A percentile compares a stretch with the other conserved stretches of the same genome.
phyloP scores from a whole-genome alignment of 169 alveolate species.

The Plasmodium relictum region DNA sequence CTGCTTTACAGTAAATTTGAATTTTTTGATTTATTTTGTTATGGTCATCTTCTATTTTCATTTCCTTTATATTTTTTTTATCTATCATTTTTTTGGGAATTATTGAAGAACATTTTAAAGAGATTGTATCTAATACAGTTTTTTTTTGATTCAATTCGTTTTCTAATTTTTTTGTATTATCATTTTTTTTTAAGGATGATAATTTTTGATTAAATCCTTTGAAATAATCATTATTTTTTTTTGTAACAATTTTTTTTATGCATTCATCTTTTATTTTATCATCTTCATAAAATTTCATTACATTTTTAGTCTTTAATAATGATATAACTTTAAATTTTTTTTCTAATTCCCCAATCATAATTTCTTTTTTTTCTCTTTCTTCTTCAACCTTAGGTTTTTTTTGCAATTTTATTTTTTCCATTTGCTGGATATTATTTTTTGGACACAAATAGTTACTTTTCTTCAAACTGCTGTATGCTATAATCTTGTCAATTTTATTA shows the following conservation, averaged over 20 bases:
- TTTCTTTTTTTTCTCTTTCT: constrained; percentile 14
- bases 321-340: constrained; percentile 7
- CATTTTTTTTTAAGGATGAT: neutral
- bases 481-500: constrained; percentile 5
- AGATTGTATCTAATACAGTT: neutral
- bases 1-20: neutral
- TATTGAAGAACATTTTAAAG: constrained; percentile 4
- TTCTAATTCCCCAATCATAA: constrained; percentile 4
- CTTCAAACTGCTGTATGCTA: constrained; percentile 1
- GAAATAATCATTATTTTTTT: neutral
- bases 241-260: neutral
- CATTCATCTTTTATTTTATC: constrained; percentile 4
- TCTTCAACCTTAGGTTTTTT: constrained; percentile 7
- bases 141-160: neutral
- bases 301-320: neutral
- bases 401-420: constrained; percentile 14
- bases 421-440: neutral
- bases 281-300: neutral
- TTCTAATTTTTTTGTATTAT: constrained; percentile 4
- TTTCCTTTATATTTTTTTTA: constrained; percentile 4
- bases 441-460: neutral
- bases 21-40: constrained; percentile 1
- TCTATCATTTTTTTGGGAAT: constrained; percentile 4
- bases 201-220: neutral
- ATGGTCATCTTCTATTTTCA: constrained; percentile 25